A percentile compares a stretch with the other conserved stretches of the same genome.
phyloP scores from a whole-genome alignment of 257 asterid genomes.

The Nicotiana noctiflora region DNA sequence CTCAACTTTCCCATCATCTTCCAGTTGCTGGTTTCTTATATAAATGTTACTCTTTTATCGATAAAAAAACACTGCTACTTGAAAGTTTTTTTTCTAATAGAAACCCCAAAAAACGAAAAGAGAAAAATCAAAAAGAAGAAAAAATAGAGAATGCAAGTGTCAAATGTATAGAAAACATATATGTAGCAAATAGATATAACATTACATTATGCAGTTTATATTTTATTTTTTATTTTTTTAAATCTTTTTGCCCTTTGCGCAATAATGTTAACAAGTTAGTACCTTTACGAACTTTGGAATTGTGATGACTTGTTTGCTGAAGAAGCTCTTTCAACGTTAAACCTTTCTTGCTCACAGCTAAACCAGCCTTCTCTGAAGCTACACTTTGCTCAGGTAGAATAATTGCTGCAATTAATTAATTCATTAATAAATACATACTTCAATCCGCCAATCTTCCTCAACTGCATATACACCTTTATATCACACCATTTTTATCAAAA shows the following conservation, averaged over 20 bases:
- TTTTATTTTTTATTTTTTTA: not conserved
- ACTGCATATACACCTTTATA: too few relatives aligned
- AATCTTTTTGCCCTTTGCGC: not conserved
- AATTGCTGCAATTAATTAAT: slow-evolving; percentile 34
- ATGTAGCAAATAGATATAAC: not conserved
- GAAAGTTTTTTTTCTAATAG: not conserved
- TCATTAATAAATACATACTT: not conserved
- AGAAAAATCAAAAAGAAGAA: not conserved
- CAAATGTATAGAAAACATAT: not conserved
- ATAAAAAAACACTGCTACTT: not conserved
- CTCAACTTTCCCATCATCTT: too few relatives aligned
- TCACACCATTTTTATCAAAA: not conserved
- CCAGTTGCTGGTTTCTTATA: too few relatives aligned
- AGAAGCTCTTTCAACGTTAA: slow-evolving; percentile 92
- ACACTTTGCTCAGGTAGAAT: slow-evolving; percentile 91
- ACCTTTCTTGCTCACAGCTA: slow-evolving; percentile 79
- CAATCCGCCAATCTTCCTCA: not conserved
- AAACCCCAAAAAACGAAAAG: not conserved
- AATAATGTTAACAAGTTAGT: not conserved
- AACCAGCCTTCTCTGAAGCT: slow-evolving; percentile 68
- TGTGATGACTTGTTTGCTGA: slow-evolving; percentile 92
- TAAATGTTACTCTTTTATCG: too few relatives aligned
- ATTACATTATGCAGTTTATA: not conserved
- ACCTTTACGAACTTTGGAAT: slow-evolving; percentile 88
- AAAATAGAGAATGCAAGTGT: slow-evolving; percentile 7